Percentiles rank a stretch among this genome's conserved stretches.
Conservation (phyloP, 2,329 filamentous ascomycete genomes). For the Aspergillus sp. region DNA sequence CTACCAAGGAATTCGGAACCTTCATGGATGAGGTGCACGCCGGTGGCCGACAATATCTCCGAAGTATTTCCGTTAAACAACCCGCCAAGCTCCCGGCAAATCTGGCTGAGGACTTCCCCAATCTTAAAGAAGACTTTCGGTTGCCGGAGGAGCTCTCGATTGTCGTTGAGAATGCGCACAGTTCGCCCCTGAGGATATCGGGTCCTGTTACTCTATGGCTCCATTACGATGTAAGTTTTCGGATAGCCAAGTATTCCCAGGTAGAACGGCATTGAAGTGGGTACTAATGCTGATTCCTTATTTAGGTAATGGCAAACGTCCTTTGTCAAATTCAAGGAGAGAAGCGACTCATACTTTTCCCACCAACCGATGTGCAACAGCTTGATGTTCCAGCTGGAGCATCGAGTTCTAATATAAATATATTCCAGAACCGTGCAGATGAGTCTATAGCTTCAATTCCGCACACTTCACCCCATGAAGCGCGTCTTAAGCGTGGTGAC, state of each 20-base stretch:
- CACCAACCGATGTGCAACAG: slow-evolving; percentile 69
- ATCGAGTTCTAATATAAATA: slow-evolving; percentile 75
- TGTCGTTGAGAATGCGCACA: slow-evolving; percentile 66
- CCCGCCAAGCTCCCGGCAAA: slow-evolving; percentile 70
- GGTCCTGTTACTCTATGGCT: slow-evolving; percentile 85
- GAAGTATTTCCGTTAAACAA: slow-evolving; percentile 68
- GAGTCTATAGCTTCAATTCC: slow-evolving; percentile 55
- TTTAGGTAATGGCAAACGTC: slow-evolving; percentile 79
- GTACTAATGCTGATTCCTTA: not conserved
- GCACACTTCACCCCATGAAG: slow-evolving; percentile 67
- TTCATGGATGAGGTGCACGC: slow-evolving; percentile 63
- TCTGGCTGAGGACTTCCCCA: slow-evolving; percentile 69
- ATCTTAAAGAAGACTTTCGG: slow-evolving; percentile 66
- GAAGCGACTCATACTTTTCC: slow-evolving; percentile 75
- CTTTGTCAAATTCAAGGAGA: slow-evolving; percentile 75
- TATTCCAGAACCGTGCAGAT: slow-evolving; percentile 54
- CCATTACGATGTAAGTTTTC: slow-evolving; percentile 70
- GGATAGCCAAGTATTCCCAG: not conserved
- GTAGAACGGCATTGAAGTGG: not conserved
- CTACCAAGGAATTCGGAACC: slow-evolving; percentile 63
- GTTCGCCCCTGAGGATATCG: slow-evolving; percentile 76
- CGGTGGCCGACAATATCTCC: slow-evolving; percentile 71
- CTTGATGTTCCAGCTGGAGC: slow-evolving; percentile 73
- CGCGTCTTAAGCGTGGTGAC: slow-evolving; percentile 67
- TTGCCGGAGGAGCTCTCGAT: slow-evolving; percentile 63